phyloP scores from a whole-genome alignment of 805 yeast species.

The Yamadazyma olivae region DNA sequence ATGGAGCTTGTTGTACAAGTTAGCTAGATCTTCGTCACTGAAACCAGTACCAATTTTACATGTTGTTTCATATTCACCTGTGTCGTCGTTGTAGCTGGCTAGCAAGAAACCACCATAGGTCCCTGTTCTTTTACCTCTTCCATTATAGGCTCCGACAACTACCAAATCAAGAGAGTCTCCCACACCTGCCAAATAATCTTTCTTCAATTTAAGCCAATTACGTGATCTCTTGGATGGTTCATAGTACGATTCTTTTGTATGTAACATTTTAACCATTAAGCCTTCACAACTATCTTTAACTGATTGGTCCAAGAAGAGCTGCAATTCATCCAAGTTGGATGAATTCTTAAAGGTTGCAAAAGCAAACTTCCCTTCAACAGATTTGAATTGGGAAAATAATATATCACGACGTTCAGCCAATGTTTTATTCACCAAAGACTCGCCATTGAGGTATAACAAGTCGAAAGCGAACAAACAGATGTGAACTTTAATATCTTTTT shows the following conservation, averaged over 20 bases:
- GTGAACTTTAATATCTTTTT: slow-evolving; percentile 82
- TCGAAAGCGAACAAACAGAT: slow-evolving; percentile 95
- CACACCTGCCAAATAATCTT: slow-evolving; percentile 91
- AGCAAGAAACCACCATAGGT: slow-evolving; percentile 91
- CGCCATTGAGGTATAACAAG: slow-evolving; percentile 69
- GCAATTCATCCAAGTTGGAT: slow-evolving; percentile 69
- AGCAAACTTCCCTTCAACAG: slow-evolving; percentile 73
- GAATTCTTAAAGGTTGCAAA: slow-evolving; percentile 77
- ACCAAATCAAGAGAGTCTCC: slow-evolving; percentile 95
- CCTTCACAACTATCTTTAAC: slow-evolving; percentile 93
- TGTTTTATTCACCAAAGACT: slow-evolving; percentile 63
- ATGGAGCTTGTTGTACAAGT: slow-evolving; percentile 56
- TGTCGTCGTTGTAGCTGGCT: slow-evolving; percentile 86
- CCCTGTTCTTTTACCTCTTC: slow-evolving; percentile 93
- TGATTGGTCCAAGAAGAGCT: slow-evolving; percentile 80
- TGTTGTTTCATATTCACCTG: slow-evolving; percentile 91
- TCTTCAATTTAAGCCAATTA: slow-evolving; percentile 93
- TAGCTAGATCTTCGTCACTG: slow-evolving; percentile 72
- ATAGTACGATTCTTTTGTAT: slow-evolving; percentile 76
- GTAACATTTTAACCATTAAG: slow-evolving; percentile 86
- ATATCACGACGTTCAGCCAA: slow-evolving; percentile 67
- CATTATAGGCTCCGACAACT: slow-evolving; percentile 91
- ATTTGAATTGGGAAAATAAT: slow-evolving; percentile 52
- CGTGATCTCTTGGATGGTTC: slow-evolving; percentile 95
- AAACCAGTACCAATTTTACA: slow-evolving; percentile 98